Conservation (phyloP, 2,329 filamentous ascomycete genomes). For the Didymella pomorum region DNA sequence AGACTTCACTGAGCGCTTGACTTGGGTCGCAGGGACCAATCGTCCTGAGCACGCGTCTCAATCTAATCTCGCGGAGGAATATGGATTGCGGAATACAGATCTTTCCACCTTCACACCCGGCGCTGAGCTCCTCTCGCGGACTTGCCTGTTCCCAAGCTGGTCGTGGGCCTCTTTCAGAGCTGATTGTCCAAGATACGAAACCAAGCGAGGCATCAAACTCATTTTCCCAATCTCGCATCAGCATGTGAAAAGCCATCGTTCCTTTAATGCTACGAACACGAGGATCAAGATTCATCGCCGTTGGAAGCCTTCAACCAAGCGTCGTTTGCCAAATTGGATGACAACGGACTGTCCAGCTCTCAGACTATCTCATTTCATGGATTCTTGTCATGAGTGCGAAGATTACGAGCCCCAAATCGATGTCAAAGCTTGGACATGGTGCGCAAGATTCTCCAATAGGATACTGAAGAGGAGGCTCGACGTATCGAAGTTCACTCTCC, state of each 20-base stretch:
- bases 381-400: too few species aligned
- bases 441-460: not conserved
- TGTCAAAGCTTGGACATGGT: constrained; percentile 4
- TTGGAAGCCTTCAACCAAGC: too few species aligned
- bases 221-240: constrained; percentile 2
- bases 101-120: constrained; percentile 1
- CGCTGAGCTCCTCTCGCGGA: not conserved
- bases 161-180: constrained; percentile 9
- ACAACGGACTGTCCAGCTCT: too few species aligned
- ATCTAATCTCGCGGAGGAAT: not conserved
- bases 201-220: constrained; percentile 1
- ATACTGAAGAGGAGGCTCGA: not conserved
- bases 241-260: not conserved
- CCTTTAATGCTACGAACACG: constrained; percentile 2
- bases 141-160: not conserved
- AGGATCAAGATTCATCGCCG: not conserved
- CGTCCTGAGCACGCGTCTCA: not conserved
- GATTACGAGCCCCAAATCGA: not conserved
- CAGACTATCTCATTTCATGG: too few species aligned
- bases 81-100: not conserved
- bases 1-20: constrained; percentile 5
- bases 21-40: constrained; percentile 1
- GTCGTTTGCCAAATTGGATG: too few species aligned
- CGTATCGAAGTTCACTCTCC: not conserved
- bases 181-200: constrained; percentile 1